Evolutionary conservation across 1,284 basidiomycete species (phyloP), one percentile per base, ranked within the genome.

Genomic region (Ustilago nuda): DNA sequence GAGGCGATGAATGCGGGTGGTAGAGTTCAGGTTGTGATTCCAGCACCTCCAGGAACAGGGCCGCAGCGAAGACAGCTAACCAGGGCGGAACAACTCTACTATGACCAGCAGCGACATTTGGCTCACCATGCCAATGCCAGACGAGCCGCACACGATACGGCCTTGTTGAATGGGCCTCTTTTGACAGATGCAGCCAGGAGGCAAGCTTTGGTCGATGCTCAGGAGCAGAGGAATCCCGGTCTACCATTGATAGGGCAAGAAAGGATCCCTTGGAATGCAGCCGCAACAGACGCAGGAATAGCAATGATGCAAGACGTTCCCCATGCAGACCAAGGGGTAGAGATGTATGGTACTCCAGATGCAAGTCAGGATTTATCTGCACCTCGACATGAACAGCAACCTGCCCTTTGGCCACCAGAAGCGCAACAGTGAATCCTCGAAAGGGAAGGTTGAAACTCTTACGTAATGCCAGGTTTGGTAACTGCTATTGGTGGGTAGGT

Each of bases 41-140:
- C 51, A 52, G 9, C 51, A 23, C n/a, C 11, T 8, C 11, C 4
- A 48, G 48, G 48, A n/a, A 37, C 33, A 8, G 56, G 56, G 41
- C 51, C 58, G 17, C 45, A 41, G 9, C 23, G 53, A 15, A 4
- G 30, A 1, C 48, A 60, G 46, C 36, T 77, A 30, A 64, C 66
- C 3, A 48, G 63, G 1, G 59, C 70, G 3, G 70, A 77, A 17
- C 67, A 74, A 50, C 53, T 74, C 65, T 71, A 72, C 55, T 74
- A 56, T 35, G 72, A 78, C 15, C 71, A 74, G 41, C 76, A 78
- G 13, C 48, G 72, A 1, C 58, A 68, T 35, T 15, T 78, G 0
- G 61, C 58, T 2, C 56, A 67, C 1, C 61, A 70, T 12, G 61
- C 72, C 6, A 78, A 71, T 41, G 76, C 72, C 0, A 45, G 61